Evolutionary conservation across 371 early-diverging fungal species (phyloP), one percentile per base, ranked within the genome.

Genomic region (Lichtheimia hyalospora): DNA sequence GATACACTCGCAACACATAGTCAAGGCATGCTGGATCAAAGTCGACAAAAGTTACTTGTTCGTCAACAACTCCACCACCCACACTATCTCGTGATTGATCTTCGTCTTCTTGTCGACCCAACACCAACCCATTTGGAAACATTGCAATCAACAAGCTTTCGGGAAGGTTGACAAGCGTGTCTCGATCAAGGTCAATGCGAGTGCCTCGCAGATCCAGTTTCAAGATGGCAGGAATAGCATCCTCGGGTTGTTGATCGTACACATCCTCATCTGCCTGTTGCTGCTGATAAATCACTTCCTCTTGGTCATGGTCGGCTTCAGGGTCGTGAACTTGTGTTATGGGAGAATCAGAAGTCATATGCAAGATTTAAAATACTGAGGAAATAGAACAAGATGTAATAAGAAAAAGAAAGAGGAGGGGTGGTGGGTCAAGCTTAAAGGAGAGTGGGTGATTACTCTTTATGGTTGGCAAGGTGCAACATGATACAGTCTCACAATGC

Each of bases 111-210:
- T 64, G 68, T 34, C 83, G 76, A 16, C 84, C 79, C 4, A 88
- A 78, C 25, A 87, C 73, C 54, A 89, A 77, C 4, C 92, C 92
- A 55, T 89, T 85, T 12, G 92, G 92, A 62, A 92, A 92, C 92
- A 92, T 92, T 66, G 88, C 89, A 72, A 87, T 85, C 51, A 91
- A 74, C 54, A 92, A 71, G 52, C 86, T 84, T 64, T 92, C 91
- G 8, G 92, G 92, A 25, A 92, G 70, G 64, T 82, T 85, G 66
- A 87, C 78, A 5, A 92, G 77, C 5, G 81, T 81, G 34, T 92
- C 90, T 61, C 91, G 81, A 70, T 88, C 88, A 16, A 92, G 68
- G 59, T 87, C 85, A 57, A 91, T 77, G 10, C 82, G 86, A 20
- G 81, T 84, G 3, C 91, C 91, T 58, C 91, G 84, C 20, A 92